phyloP scores from a whole-genome alignment of 495 filamentous ascomycete genomes.

The Opeltia flavorubescens region DNA sequence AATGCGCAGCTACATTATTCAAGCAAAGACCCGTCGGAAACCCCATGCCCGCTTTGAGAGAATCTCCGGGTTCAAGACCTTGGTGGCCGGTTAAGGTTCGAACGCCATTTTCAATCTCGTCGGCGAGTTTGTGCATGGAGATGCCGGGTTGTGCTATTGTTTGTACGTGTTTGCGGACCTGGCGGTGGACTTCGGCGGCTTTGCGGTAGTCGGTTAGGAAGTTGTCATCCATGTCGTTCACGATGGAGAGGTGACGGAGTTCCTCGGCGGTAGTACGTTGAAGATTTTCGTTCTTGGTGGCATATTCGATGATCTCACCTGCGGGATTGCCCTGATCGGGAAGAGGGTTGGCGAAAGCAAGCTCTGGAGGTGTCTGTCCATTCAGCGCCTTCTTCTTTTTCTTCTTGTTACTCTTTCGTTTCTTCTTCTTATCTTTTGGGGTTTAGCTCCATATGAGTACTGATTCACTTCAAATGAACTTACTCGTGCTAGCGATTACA shows the following conservation, averaged over 20 bases:
- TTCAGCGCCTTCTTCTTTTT: slow-evolving; percentile 54
- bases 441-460: too few species aligned
- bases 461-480: too few species aligned
- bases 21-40: slow-evolving; percentile 80
- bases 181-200: slow-evolving; percentile 75
- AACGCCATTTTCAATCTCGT: slow-evolving; percentile 76
- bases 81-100: slow-evolving; percentile 64
- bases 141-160: slow-evolving; percentile 70
- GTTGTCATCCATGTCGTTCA: slow-evolving; percentile 42
- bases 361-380: slow-evolving; percentile 62
- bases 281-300: slow-evolving; percentile 57
- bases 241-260: slow-evolving; percentile 71
- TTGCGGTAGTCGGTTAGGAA: slow-evolving; percentile 80
- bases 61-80: slow-evolving; percentile 68
- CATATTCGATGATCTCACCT: slow-evolving; percentile 71
- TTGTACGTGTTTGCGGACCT: slow-evolving; percentile 73
- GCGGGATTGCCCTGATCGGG: slow-evolving; percentile 17
- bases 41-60: slow-evolving; percentile 66
- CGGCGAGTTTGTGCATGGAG: slow-evolving; percentile 65
- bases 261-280: slow-evolving; percentile 78
- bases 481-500: too few species aligned
- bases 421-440: too few species aligned
- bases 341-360: slow-evolving; percentile 37
- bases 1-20: slow-evolving; percentile 83
- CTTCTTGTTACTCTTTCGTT: slow-evolving; percentile 64